These are phyloP conservation scores for Leccinum subrobustum DNA, from an alignment of 1,284 basidiomycete species.

Conservation along the genomic window DNA sequence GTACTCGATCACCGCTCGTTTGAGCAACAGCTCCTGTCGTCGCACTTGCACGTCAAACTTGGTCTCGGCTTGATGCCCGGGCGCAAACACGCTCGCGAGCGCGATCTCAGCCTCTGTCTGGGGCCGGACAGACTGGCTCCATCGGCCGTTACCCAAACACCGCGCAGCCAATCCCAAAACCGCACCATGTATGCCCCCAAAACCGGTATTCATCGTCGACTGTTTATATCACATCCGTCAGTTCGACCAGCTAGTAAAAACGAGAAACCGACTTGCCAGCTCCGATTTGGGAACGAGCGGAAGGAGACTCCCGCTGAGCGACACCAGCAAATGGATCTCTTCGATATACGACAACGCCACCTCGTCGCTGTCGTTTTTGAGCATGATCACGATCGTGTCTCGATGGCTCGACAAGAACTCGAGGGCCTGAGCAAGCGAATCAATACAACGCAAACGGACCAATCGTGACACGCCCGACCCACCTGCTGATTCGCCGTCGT, in stretches of 20 bases:
- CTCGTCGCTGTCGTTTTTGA: slow-evolving; percentile 69
- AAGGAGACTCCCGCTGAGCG: slow-evolving; percentile 64
- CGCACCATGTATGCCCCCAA: slow-evolving; percentile 82
- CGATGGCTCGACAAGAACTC: slow-evolving; percentile 64
- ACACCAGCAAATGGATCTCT: slow-evolving; percentile 76
- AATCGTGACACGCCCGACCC: slow-evolving; percentile 9
- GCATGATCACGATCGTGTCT: slow-evolving; percentile 75
- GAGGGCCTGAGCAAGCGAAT: slow-evolving; percentile 48
- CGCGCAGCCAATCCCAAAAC: slow-evolving; percentile 76
- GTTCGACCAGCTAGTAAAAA: background rate
- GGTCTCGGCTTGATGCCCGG: slow-evolving; percentile 51
- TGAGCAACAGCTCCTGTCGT: slow-evolving; percentile 52
- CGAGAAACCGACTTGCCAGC: slow-evolving; percentile 48
- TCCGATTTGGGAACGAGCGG: slow-evolving; percentile 74
- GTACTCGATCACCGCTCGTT: slow-evolving; percentile 62
- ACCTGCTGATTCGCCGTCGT: slow-evolving; percentile 68
- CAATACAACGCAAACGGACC: background rate
- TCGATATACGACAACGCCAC: slow-evolving; percentile 67
- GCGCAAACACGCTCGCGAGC: slow-evolving; percentile 51
- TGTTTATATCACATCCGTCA: slow-evolving; percentile 23
- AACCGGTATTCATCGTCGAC: slow-evolving; percentile 67
- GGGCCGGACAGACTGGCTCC: slow-evolving; percentile 61
- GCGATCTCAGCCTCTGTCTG: slow-evolving; percentile 69
- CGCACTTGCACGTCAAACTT: slow-evolving; percentile 58
- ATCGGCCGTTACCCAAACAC: slow-evolving; percentile 65